A percentile compares a stretch with the other conserved stretches of the same genome.
These are phyloP conservation scores for Teunomyces funiuensis DNA, from an alignment of 805 yeast genomes.

Conservation along the genomic window DNA sequence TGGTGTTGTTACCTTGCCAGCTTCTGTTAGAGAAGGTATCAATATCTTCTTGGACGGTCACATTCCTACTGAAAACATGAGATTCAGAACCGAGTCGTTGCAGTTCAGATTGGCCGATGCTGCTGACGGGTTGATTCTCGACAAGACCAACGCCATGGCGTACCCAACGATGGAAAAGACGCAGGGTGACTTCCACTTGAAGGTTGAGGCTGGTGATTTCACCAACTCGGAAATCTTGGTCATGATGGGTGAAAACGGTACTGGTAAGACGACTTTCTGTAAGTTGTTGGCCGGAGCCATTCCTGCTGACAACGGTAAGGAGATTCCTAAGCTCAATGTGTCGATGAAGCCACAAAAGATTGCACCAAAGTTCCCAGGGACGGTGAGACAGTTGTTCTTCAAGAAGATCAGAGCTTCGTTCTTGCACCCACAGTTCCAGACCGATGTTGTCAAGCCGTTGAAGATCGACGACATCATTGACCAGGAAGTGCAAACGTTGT, in stretches of 20 bases:
- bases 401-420: slow-evolving; percentile 94
- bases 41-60: slow-evolving; percentile 98
- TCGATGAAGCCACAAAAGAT: slow-evolving; percentile 99
- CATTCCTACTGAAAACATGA: slow-evolving; percentile 93
- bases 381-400: slow-evolving; percentile 95
- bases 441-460: slow-evolving; percentile 95
- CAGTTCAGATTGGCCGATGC: slow-evolving; percentile 94
- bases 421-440: slow-evolving; percentile 95
- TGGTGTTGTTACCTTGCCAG: slow-evolving; percentile 96
- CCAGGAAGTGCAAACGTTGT: slow-evolving; percentile 94
- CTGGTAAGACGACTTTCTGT: slow-evolving; percentile 98
- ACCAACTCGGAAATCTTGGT: slow-evolving; percentile 96
- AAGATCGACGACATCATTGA: slow-evolving; percentile 92
- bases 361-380: slow-evolving; percentile 98
- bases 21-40: slow-evolving; percentile 98
- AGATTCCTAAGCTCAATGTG: slow-evolving; percentile 85
- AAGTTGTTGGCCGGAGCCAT: slow-evolving; percentile 91
- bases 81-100: slow-evolving; percentile 93
- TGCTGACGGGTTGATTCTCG: slow-evolving; percentile 69
- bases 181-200: slow-evolving; percentile 91
- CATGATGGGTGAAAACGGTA: slow-evolving; percentile 99
- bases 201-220: slow-evolving; percentile 83
- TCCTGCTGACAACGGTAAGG: slow-evolving; percentile 76
- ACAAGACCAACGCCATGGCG: slow-evolving; percentile 72
- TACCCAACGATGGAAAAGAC: slow-evolving; percentile 88